Base-by-base conservation (phyloP, 2,329 filamentous ascomycete species). In the Aspergillus jensenii region DNA sequence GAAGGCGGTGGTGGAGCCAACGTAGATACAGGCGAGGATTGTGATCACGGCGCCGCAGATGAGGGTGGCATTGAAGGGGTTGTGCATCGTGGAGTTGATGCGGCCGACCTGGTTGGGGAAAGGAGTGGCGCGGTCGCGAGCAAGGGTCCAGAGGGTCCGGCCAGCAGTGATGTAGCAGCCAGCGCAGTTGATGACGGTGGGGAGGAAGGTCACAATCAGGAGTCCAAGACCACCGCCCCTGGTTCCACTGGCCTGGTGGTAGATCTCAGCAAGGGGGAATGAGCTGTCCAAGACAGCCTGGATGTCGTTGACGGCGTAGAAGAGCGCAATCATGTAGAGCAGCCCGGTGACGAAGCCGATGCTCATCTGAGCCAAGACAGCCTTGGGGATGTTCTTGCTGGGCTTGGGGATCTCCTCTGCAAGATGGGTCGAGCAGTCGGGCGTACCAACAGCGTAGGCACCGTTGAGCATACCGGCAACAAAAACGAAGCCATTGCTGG, bases 391-490 rank as follows among this genome's bases (percentile, higher is more conserved):
- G 58, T 83, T 80, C 31, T 71, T 66, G 49, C 73, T 75, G 2
- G 75, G 74, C 70, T 70, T 68, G 11, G 76, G 85, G 41, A 88
- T 87, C 69, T 89, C 87, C 69, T 90, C 87, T 0, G 85, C 83
- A 41, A 89, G 69, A 67, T 89, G 87, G 1, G 83, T 84, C 1
- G 85, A 83, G 48, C 85, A 84, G 67, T 90, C 88, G 0, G 86
- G 84, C 1, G 84, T 84, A 6, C 87, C 88, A 11, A 90, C 83
- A 45, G 84, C 83, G 68, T 85, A 90, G 3, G 87, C 87, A 11
- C 87, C 88, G 65, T 90, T 90, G 23, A 89, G 77, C 70, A 89
- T 87, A 17, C 87, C 86, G 0, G 83, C 76, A 25, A 88, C 74
- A 61, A 89, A 89, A 2, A 85, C 85, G n/a, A 89, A 82, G 15